These are phyloP conservation scores for Didymosphaeria variabile DNA, from an alignment of 2,329 filamentous ascomycete species.

Conservation along the genomic window DNA sequence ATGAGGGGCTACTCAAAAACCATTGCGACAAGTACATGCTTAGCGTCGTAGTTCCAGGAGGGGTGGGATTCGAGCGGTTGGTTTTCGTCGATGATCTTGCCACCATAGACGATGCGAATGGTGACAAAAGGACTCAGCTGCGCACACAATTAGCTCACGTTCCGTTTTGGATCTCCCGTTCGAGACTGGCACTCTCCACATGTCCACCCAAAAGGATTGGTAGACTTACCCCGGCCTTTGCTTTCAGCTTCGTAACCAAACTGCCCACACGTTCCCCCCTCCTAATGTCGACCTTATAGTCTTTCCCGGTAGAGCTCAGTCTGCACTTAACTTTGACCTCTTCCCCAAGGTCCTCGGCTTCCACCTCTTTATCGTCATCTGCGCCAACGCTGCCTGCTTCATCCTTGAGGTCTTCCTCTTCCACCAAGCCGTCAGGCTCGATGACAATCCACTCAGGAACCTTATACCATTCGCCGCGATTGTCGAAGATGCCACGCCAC, in stretches of 20 bases:
- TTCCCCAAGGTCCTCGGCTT: constrained; percentile 28
- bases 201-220: background rate
- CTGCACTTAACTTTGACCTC: constrained; percentile 46
- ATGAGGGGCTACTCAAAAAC: constrained; percentile 16
- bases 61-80: constrained; percentile 69
- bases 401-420: constrained; percentile 34
- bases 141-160: constrained; percentile 19
- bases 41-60: constrained; percentile 72
- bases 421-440: constrained; percentile 53
- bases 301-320: constrained; percentile 50
- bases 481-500: constrained; percentile 56
- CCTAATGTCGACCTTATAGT: constrained; percentile 48
- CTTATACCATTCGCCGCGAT: constrained; percentile 54
- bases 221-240: constrained; percentile 68
- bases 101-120: constrained; percentile 80
- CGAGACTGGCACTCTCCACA: background rate
- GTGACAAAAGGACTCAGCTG: constrained; percentile 68
- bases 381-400: constrained; percentile 37
- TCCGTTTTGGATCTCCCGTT: background rate
- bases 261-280: constrained; percentile 66
- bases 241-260: constrained; percentile 69
- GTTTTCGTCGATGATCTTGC: constrained; percentile 78
- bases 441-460: constrained; percentile 57
- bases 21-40: constrained; percentile 79
- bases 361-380: constrained; percentile 26